These are phyloP conservation scores for Kodamaea neixiangensis DNA, from an alignment of 805 yeast genomes.

Conservation along the genomic window DNA sequence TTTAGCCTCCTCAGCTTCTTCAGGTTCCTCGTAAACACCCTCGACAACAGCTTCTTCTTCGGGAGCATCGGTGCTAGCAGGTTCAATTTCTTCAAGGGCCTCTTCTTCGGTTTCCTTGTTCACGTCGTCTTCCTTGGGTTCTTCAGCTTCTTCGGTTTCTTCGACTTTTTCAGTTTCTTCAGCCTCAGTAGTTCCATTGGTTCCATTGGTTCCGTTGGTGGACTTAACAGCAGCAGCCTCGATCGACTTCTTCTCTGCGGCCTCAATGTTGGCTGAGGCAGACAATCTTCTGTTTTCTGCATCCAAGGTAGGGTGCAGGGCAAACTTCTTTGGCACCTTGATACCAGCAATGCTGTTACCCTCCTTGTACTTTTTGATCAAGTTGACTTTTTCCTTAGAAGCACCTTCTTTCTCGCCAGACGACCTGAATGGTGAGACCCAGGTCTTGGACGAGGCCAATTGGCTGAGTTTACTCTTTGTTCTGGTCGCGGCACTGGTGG, in stretches of 20 bases:
- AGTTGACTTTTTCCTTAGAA: conserved; percentile 26
- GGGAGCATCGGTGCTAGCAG: conserved; percentile 5
- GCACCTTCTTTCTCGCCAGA: conserved; percentile 20
- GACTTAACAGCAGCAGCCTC: conserved; percentile 2
- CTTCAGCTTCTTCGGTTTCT: conserved; percentile 9
- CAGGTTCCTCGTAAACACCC: conserved; percentile 5
- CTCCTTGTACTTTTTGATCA: conserved; percentile 36
- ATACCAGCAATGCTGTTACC: conserved; percentile 34
- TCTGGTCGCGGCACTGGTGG: conserved; percentile 1
- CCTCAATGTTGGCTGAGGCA: conserved; percentile 11
- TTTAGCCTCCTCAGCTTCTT: conserved; percentile 10
- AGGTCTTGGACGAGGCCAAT: conserved; percentile 32
- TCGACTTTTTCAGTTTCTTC: conserved; percentile 8
- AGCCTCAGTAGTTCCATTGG: conserved; percentile 6
- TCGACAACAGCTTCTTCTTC: conserved; percentile 9
- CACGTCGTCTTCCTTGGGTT: conserved; percentile 10
- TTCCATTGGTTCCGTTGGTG: conserved; percentile 5
- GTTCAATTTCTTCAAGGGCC: conserved; percentile 10
- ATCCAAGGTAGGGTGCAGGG: conserved; percentile 41
- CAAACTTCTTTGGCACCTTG: conserved; percentile 42
- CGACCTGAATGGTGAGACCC: conserved; percentile 47
- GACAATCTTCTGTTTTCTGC: conserved; percentile 20
- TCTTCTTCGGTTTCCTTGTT: conserved; percentile 5
- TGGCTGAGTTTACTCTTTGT: conserved; percentile 23
- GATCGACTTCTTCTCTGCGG: conserved; percentile 10